Base-by-base conservation (phyloP, 768 basidiomycete genomes). In the Piloderma croceum region DNA sequence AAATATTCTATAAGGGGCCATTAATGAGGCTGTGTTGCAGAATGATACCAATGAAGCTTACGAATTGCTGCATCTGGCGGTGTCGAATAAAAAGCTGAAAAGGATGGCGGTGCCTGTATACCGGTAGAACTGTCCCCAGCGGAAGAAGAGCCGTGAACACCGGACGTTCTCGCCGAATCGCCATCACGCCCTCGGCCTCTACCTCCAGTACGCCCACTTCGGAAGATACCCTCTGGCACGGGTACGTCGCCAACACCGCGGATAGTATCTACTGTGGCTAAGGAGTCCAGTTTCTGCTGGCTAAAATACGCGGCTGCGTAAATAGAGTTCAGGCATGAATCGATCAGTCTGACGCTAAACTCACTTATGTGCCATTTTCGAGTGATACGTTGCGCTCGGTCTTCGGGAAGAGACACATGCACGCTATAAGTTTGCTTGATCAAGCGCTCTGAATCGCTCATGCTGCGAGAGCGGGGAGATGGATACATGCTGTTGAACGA, bases 281-380 rank as follows among this genome's bases (percentile, higher is more conserved):
- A 74, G 40, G 70, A 70, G 56, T 85, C 81, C 44, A 89, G 65
- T 41, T 74, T 82, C 52, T 77, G 77, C 53, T 85, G 85, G 50
- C 82, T 87, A 60, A 87, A 90, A 68, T 90, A 90, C 34, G 87
- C 86, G 45, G 87, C 87, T 90, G 54, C 47, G 31, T 34, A 29
- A 31, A 34, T 39, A 31, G 36, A 41, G 52, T 36, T 39, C 41
- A 31, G 20, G 36, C 34, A 23, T n/a, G 36, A 10, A 38, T 22
- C 18, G 7, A 23, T 23, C 12, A 15, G 22, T 11, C 22, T 13
- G 22, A 6, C 36, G 17, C 29, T 20, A 33, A 22, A 29, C 70
- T 43, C 50, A 74, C 73, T 74, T 34, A 74, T 60, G 49, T 74
- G 73, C 73, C 73, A 74, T 54, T 74, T 74, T 50, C 69, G 65